Base-by-base conservation (phyloP, 257 asterid species). In the Paraleonurus japonicus region DNA sequence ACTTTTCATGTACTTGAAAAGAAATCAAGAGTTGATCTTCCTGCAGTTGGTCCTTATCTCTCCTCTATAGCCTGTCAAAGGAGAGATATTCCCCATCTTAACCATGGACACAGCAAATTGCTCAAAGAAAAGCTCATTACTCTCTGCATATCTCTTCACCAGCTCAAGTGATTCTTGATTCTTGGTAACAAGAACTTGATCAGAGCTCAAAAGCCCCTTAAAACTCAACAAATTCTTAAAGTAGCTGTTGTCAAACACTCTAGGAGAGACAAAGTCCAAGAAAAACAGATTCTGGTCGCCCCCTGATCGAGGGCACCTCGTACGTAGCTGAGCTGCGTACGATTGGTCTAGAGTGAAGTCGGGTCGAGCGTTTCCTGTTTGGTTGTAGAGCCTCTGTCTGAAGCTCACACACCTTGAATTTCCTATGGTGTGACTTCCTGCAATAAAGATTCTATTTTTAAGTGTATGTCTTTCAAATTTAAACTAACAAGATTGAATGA, bases 401-500 rank as follows among this genome's bases (percentile, higher is more conserved):
- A 92, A 92, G 84, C 89, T 90, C 16, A 71, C 75, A 47, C 98
- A 92, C 67, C 97, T 85, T 62, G 97, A 67, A 12, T 88, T 82
- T 63, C 98, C 97, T 28, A 92, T 92, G 33, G 96, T 92, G 86
- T 92, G 98, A 76, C 97, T 90, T 39, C 98, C 96, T 88, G 95
- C 64, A 71, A 5, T 7, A 37, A 22, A 17, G 0, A 9, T 60
- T 60, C 28, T 9, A 17, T 7, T 15, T 27, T 27, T 30, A 9
- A 27, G 65, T 20, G 16, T 23, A 0, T 22, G 2, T 19, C 1
- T 0, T 22, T 9, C 0, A 19, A 43, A 43, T 43, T 43, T 43
- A 43, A 43, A 32, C 8, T 0, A 3, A 47, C 1, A 57, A 11
- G 62, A 9, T 24, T 23, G 27, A 24, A 24, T 55, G n/a, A 3